A percentile compares a stretch with the other conserved stretches of the same genome.
Evolutionary conservation across 2,329 filamentous ascomycete species (phyloP).

Genomic region (Colletotrichum incanum): DNA sequence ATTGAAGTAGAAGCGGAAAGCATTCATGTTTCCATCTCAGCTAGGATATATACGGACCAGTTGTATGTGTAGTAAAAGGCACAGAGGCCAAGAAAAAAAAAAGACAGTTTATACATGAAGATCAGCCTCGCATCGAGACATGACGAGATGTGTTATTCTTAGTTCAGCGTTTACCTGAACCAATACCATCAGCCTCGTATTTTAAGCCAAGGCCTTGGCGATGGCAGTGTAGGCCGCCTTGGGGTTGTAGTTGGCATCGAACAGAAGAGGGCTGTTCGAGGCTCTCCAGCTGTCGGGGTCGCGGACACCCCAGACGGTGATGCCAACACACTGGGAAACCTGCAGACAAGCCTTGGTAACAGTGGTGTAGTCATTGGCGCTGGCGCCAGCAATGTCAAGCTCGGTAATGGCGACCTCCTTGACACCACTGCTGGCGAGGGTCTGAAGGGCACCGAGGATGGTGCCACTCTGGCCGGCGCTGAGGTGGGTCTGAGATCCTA

Average conservation of each 20-base stretch:
- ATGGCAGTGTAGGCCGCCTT: slow-evolving; percentile 62
- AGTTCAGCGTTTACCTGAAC: not conserved
- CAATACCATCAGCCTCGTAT: not conserved
- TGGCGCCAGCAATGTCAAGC: slow-evolving; percentile 74
- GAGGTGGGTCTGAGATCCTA: not conserved
- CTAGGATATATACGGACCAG: not conserved
- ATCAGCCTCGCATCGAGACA: not conserved
- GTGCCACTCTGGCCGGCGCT: not conserved
- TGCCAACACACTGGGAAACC: slow-evolving; percentile 73
- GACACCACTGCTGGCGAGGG: slow-evolving; percentile 64
- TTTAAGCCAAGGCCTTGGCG: not conserved
- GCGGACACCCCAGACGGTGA: slow-evolving; percentile 74
- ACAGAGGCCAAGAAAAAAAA: not conserved
- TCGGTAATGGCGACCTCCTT: slow-evolving; percentile 54
- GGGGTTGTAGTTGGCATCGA: slow-evolving; percentile 65
- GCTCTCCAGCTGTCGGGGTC: slow-evolving; percentile 68
- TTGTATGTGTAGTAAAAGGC: not conserved
- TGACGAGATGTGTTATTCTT: not conserved
- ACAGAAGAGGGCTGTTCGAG: slow-evolving; percentile 66
- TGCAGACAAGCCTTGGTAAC: slow-evolving; percentile 72
- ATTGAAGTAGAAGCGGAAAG: not conserved
- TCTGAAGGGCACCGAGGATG: slow-evolving; percentile 53
- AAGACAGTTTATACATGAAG: not conserved
- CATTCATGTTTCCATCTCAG: not conserved
- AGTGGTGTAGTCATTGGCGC: slow-evolving; percentile 69